Percentiles rank a stretch among this genome's conserved stretches.
phyloP scores from a whole-genome alignment of 106 monocot genomes.

The Allium cepa region DNA sequence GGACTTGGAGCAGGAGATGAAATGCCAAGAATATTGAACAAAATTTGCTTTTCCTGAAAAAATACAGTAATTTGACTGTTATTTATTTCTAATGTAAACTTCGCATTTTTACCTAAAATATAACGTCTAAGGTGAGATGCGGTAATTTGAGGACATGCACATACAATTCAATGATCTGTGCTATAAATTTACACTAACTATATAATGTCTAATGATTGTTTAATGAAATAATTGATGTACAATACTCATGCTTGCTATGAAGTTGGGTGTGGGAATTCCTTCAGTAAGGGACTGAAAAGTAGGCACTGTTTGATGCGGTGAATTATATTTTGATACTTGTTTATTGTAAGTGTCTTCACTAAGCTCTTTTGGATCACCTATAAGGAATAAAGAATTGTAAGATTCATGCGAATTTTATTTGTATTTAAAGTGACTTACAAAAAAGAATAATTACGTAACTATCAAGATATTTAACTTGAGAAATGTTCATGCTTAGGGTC shows the following conservation, averaged over 20 bases:
- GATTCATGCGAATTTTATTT: too few species aligned
- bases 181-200: too few species aligned
- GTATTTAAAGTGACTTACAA: not conserved
- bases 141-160: too few species aligned
- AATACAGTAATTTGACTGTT: conserved; percentile 1
- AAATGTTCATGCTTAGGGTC: conserved; percentile 1
- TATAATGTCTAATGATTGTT: too few species aligned
- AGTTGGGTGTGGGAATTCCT: conserved; percentile 59
- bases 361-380: conserved; percentile 18
- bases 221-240: too few species aligned
- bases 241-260: too few species aligned
- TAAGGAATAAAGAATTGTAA: not conserved
- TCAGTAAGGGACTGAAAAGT: conserved; percentile 51
- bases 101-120: too few species aligned
- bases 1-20: conserved; percentile 33
- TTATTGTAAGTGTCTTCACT: conserved; percentile 1
- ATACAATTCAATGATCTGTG: too few species aligned
- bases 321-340: conserved; percentile 33
- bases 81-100: not conserved
- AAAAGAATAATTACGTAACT: not conserved
- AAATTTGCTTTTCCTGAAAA: conserved; percentile 62
- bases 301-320: conserved; percentile 54
- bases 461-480: conserved; percentile 16
- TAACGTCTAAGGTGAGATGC: too few species aligned
- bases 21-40: conserved; percentile 39